Base-by-base conservation (phyloP, 2,329 filamentous ascomycete species). In the Ceratocystis destructans region DNA sequence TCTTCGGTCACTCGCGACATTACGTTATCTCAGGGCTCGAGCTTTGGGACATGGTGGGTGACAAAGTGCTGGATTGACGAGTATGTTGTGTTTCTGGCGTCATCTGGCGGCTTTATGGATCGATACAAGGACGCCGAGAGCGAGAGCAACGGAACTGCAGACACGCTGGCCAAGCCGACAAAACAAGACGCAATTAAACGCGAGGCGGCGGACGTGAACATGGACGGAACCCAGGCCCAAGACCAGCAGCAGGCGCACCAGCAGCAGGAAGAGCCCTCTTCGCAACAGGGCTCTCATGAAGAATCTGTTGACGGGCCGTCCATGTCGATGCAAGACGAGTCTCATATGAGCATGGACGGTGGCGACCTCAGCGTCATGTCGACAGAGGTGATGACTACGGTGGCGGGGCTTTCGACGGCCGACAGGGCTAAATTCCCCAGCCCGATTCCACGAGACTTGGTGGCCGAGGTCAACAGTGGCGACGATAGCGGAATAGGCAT, bases 11-110 rank as follows among this genome's bases (percentile, higher is more conserved):
- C 94, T 78, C 82, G 90, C 65, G 90, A 95, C 71, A 82, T 95
- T 67, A 94, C 89, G 0, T 85, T 94, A 63, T 81, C 84, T 50
- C 86, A 88, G 70, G 88, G 87, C 20, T 85, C 87, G 72, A 92
- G 88, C 72, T 95, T 93, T 72, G 87, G 89, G n/a, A 87, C 88
- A 5, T 95, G 90, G 90, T 94, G 89, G 89, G 89, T 96, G 67
- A 91, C 91, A 2, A 96, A 96, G 74, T 92, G 93, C 67, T 97
- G 93, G 81, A 83, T 96, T 64, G 92, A 96, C 72, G 93, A 97
- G 77, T 95, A 96, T 89, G 85, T 91, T 62, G 82, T 88, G 67
- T 96, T 95, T 82, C 80, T 96, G 70, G 90, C 90, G 0, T 90
- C 95, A 72, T 87, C 92, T 71, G 93, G 92, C 63, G 93, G 93